phyloP scores from a whole-genome alignment of 768 basidiomycete species.

The Mrakia frigida region DNA sequence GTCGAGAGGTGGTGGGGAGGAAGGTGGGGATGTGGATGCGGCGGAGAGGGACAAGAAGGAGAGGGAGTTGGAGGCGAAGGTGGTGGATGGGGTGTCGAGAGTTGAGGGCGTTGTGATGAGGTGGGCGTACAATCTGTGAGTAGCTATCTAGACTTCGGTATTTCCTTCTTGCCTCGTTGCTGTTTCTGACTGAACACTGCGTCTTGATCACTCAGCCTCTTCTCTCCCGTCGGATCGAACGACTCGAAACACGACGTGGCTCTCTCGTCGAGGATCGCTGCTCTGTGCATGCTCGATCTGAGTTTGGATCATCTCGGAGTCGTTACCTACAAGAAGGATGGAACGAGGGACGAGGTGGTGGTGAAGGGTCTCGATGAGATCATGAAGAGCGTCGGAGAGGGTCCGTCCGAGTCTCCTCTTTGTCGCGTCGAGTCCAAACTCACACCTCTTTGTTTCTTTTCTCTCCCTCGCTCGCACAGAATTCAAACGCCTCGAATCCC shows the following conservation, averaged over 20 bases:
- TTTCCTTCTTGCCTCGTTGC: neutral
- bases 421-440: neutral
- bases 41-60: slow-evolving; percentile 43
- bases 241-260: slow-evolving; percentile 87
- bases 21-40: slow-evolving; percentile 41
- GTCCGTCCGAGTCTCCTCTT: slow-evolving; percentile 48
- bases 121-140: slow-evolving; percentile 77
- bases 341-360: slow-evolving; percentile 42
- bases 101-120: slow-evolving; percentile 68
- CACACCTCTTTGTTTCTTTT: neutral
- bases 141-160: too few relatives aligned
- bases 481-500: slow-evolving; percentile 52
- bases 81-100: slow-evolving; percentile 61
- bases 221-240: slow-evolving; percentile 65
- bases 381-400: slow-evolving; percentile 67
- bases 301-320: slow-evolving; percentile 83
- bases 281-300: slow-evolving; percentile 84
- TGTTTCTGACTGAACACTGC: neutral
- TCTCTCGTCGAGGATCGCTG: slow-evolving; percentile 79
- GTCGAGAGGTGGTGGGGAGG: slow-evolving; percentile 6
- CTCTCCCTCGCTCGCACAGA: slow-evolving; percentile 44
- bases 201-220: slow-evolving; percentile 55
- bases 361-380: slow-evolving; percentile 54
- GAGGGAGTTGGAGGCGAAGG: slow-evolving; percentile 49
- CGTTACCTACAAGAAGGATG: slow-evolving; percentile 57